Conservation (phyloP, 495 filamentous ascomycete species). For the Xylona heveae region DNA sequence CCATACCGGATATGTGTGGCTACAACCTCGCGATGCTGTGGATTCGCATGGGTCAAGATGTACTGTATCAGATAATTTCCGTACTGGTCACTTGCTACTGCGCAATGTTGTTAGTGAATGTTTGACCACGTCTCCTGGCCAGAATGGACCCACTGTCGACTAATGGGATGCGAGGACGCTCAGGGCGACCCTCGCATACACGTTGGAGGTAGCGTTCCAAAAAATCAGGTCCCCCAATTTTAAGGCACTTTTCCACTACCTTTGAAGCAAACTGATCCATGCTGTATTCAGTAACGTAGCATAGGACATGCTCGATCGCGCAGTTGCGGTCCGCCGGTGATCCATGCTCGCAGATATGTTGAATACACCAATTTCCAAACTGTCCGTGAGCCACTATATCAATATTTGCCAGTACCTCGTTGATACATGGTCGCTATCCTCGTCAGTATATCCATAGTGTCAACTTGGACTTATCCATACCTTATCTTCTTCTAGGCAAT, state of each 20-base stretch:
- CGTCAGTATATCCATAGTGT: constrained; percentile 15
- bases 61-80: constrained; percentile 97
- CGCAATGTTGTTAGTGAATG: constrained; percentile 14
- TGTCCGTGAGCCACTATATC: constrained; percentile 95
- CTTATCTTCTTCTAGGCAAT: constrained; percentile 97
- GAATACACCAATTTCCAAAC: constrained; percentile 99
- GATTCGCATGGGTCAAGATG: constrained; percentile 69
- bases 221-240: constrained; percentile 85
- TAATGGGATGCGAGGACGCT: constrained; percentile 86
- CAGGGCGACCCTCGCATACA: constrained; percentile 74
- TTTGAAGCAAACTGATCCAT: constrained; percentile 99
- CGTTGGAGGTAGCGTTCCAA: constrained; percentile 80
- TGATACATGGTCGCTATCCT: constrained; percentile 73
- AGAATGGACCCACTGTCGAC: constrained; percentile 58
- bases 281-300: constrained; percentile 84
- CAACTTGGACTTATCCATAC: constrained; percentile 21
- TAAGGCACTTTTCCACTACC: constrained; percentile 96
- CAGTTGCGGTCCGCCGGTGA: constrained; percentile 76
- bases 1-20: constrained; percentile 65
- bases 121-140: neutral
- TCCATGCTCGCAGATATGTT: constrained; percentile 97
- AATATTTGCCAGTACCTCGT: constrained; percentile 83
- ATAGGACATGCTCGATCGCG: constrained; percentile 85
- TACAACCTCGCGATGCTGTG: constrained; percentile 81
- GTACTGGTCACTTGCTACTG: constrained; percentile 91